Conservation (phyloP, 805 yeast genomes). For the Lipomyces sp. region DNA sequence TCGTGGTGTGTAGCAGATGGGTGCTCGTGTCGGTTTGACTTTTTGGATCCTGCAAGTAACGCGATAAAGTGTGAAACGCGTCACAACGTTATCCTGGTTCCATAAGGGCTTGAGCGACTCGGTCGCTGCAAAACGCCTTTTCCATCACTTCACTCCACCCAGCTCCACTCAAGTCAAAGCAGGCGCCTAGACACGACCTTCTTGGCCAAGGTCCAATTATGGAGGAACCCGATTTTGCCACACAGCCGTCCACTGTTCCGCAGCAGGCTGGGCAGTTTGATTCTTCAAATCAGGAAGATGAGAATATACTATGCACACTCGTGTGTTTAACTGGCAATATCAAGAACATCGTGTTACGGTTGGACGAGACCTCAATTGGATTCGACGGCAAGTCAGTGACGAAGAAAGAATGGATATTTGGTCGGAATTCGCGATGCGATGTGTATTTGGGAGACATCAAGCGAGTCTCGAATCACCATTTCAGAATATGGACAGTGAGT, state of each 20-base stretch:
- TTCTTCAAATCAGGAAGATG: slow-evolving; percentile 12
- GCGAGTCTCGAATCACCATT: slow-evolving; percentile 75
- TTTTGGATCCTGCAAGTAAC: background rate
- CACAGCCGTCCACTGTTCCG: slow-evolving; percentile 30
- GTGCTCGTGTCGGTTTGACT: no score
- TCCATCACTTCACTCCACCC: background rate
- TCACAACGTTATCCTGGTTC: background rate
- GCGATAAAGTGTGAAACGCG: background rate
- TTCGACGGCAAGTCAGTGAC: slow-evolving; percentile 26
- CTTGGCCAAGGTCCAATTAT: slow-evolving; percentile 4
- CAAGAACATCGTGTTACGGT: slow-evolving; percentile 14
- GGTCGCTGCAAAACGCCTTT: no score
- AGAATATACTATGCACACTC: slow-evolving; percentile 36
- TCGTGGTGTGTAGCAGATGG: background rate
- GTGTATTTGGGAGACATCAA: slow-evolving; percentile 64
- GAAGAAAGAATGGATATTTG: slow-evolving; percentile 66
- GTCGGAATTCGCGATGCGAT: slow-evolving; percentile 72
- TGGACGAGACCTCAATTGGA: slow-evolving; percentile 22
- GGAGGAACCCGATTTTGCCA: slow-evolving; percentile 29
- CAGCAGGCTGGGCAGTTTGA: slow-evolving; percentile 2
- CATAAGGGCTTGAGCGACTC: no score
- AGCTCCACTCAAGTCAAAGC: background rate
- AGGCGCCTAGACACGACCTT: background rate
- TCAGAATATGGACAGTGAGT: slow-evolving; percentile 53
- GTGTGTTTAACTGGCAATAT: slow-evolving; percentile 29